Evolutionary conservation across 2,329 filamentous ascomycete genomes (phyloP).

Genomic region (Huntiella omanensis): DNA sequence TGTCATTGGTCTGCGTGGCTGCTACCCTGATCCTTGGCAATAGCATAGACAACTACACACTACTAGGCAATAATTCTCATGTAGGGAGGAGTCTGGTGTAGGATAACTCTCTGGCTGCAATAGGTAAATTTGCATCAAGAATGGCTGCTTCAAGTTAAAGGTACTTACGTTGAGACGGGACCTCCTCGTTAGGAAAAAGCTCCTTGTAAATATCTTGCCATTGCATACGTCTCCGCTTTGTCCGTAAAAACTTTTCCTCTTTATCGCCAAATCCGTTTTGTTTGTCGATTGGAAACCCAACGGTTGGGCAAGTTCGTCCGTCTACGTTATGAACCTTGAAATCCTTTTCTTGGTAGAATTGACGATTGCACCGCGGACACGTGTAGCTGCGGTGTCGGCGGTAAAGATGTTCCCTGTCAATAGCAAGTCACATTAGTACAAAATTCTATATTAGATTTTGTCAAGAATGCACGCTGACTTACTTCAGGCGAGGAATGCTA

Average conservation of each 20-base stretch:
- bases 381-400: slow-evolving; percentile 8
- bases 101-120: too few species aligned
- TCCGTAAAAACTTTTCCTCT: slow-evolving; percentile 6
- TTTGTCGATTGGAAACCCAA: background rate
- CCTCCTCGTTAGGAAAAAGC: slow-evolving; percentile 6
- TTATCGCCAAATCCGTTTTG: slow-evolving; percentile 7
- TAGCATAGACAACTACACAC: too few species aligned
- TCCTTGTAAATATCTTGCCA: slow-evolving; percentile 9
- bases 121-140: background rate
- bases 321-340: background rate
- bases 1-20: too few species aligned
- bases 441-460: background rate
- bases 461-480: background rate
- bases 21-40: too few species aligned
- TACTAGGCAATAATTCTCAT: too few species aligned
- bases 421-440: background rate
- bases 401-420: slow-evolving; percentile 9
- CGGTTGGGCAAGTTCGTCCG: background rate
- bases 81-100: too few species aligned
- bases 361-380: slow-evolving; percentile 1
- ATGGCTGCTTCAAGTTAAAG: background rate
- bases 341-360: slow-evolving; percentile 4
- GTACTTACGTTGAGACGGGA: slow-evolving; percentile 9
- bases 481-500: slow-evolving; percentile 9
- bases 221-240: slow-evolving; percentile 8